Evolutionary conservation across 1,139 yeast species (phyloP).

Genomic region (Eremothecium coryli): DNA sequence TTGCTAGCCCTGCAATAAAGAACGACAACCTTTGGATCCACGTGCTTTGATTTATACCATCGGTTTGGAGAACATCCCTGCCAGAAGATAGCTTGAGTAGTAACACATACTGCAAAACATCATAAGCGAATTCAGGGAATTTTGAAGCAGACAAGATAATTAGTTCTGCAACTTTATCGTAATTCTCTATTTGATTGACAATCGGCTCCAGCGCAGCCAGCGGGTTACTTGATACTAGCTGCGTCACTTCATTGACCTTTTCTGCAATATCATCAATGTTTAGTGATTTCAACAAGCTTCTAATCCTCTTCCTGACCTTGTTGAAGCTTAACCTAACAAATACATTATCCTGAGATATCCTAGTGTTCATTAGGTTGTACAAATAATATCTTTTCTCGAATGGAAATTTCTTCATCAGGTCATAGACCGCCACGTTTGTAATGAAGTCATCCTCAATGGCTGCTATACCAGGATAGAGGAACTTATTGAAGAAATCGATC

Average conservation of each 20-base stretch:
- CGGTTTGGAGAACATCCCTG: slow-evolving; percentile 58
- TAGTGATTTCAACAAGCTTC: slow-evolving; percentile 68
- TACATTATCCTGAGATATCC: slow-evolving; percentile 44
- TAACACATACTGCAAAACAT: slow-evolving; percentile 65
- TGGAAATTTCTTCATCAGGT: slow-evolving; percentile 46
- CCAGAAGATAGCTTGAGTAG: slow-evolving; percentile 64
- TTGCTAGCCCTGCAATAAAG: slow-evolving; percentile 58
- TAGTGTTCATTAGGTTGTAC: slow-evolving; percentile 73
- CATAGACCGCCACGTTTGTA: slow-evolving; percentile 51
- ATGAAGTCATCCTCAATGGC: slow-evolving; percentile 53
- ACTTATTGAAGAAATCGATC: slow-evolving; percentile 57
- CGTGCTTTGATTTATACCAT: slow-evolving; percentile 72
- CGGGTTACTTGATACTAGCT: slow-evolving; percentile 73
- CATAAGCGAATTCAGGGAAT: slow-evolving; percentile 79
- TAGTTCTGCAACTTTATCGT: slow-evolving; percentile 72
- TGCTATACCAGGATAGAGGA: slow-evolving; percentile 60
- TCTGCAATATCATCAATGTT: slow-evolving; percentile 77
- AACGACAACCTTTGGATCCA: slow-evolving; percentile 75
- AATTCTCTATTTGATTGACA: slow-evolving; percentile 75
- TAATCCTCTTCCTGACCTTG: slow-evolving; percentile 73
- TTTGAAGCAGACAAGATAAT: slow-evolving; percentile 75
- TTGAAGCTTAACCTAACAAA: slow-evolving; percentile 55
- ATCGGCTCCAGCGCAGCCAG: slow-evolving; percentile 61
- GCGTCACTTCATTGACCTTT: slow-evolving; percentile 71
- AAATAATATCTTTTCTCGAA: slow-evolving; percentile 62